Conservation (phyloP, 345 rosid genomes). For the Jatropha curcas region DNA sequence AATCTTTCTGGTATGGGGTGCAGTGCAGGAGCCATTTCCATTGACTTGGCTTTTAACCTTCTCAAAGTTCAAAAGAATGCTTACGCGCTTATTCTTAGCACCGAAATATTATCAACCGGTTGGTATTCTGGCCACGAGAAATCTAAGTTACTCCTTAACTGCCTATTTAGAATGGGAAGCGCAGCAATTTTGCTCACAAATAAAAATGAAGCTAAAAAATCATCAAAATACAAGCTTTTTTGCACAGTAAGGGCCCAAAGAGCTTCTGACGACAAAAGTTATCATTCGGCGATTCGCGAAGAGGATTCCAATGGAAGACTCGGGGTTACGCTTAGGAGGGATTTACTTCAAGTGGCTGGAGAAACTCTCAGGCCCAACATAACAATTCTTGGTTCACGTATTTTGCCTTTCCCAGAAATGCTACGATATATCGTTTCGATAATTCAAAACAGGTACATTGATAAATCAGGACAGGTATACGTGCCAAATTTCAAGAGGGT, state of each 20-base stretch:
- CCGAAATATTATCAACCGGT: conserved; percentile 53
- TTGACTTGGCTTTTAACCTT: conserved; percentile 49
- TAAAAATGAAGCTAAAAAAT: conserved; percentile 28
- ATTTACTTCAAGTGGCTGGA: conserved; percentile 38
- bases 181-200: conserved; percentile 52
- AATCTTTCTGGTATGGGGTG: conserved; percentile 71
- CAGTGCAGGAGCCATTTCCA: conserved; percentile 45
- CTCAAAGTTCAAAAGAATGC: conserved; percentile 37
- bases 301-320: conserved; percentile 52
- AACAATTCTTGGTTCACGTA: conserved; percentile 35
- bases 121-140: conserved; percentile 59
- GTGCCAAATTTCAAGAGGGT: conserved; percentile 48
- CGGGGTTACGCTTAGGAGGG: conserved; percentile 50
- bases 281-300: conserved; percentile 41
- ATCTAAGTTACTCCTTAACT: conserved; percentile 49
- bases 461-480: conserved; percentile 35
- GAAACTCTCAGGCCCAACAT: conserved; percentile 40
- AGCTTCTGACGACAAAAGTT: conserved; percentile 42
- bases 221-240: conserved; percentile 45
- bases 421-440: conserved; percentile 29
- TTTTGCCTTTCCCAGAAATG: conserved; percentile 40
- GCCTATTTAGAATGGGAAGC: conserved; percentile 62
- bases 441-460: conserved; percentile 24
- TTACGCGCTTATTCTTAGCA: conserved; percentile 50
- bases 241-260: conserved; percentile 40